phyloP scores from a whole-genome alignment of 140 eudicot species.

The Oenanthe javanica region DNA sequence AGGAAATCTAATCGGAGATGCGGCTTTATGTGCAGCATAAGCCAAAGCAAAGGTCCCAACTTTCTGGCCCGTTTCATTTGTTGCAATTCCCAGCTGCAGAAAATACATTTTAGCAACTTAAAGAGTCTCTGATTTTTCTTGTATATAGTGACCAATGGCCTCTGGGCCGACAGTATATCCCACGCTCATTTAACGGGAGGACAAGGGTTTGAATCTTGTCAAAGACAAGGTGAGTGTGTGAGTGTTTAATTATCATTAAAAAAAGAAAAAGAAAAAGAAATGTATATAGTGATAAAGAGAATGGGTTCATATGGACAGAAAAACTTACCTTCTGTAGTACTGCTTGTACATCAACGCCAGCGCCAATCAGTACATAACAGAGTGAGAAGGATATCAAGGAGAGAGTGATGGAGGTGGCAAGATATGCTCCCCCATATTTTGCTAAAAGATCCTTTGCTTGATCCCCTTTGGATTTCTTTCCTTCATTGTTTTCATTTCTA shows the following conservation, averaged over 20 bases:
- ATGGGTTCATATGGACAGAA: not conserved
- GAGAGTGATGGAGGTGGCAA: conserved; percentile 93
- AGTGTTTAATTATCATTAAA: too few relatives aligned
- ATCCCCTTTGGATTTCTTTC: conserved; percentile 62
- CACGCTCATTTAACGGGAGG: too few relatives aligned
- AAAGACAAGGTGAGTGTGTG: too few relatives aligned
- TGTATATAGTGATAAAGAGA: not conserved
- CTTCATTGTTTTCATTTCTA: conserved; percentile 14
- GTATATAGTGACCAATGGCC: not conserved
- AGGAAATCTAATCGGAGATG: conserved; percentile 94
- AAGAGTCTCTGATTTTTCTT: not conserved
- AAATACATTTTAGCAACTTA: not conserved
- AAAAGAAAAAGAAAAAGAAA: too few relatives aligned
- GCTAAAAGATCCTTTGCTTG: conserved; percentile 88
- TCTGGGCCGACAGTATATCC: too few relatives aligned
- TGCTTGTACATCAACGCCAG: conserved; percentile 83
- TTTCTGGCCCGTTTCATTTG: conserved; percentile 73
- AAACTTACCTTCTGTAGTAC: conserved; percentile 64
- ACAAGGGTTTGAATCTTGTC: too few relatives aligned
- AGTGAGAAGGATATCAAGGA: conserved; percentile 82
- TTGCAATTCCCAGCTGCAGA: conserved; percentile 70
- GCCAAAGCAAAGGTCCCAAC: conserved; percentile 96
- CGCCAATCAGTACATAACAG: conserved; percentile 69
- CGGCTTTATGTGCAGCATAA: conserved; percentile 98
- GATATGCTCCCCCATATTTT: conserved; percentile 95